Conservation (phyloP, 305 asterid species). For the Solanum aculeatissimum region DNA sequence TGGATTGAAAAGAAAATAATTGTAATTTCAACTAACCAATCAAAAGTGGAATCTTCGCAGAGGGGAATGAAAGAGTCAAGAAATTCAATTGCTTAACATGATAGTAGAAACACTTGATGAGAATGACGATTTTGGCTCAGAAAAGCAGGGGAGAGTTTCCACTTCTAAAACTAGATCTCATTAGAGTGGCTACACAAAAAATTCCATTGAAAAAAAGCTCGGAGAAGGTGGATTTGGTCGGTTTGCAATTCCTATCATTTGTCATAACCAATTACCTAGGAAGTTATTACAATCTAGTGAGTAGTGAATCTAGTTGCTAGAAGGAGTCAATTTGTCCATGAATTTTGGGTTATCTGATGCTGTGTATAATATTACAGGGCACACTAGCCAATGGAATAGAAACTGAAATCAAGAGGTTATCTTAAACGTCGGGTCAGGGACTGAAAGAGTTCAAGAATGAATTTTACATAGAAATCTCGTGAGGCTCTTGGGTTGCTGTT, state of each 20-base stretch:
- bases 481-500: background rate
- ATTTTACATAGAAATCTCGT: slow-evolving; percentile 5
- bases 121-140: background rate
- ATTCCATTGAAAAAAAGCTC: background rate
- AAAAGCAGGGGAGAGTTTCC: background rate
- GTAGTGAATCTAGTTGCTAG: no score
- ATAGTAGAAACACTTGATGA: background rate
- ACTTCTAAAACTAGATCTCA: background rate
- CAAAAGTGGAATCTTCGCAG: background rate
- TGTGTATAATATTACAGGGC: background rate
- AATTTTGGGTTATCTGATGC: background rate
- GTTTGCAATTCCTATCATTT: background rate
- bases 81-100: background rate
- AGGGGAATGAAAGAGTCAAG: background rate
- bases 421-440: background rate
- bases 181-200: background rate
- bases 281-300: no score
- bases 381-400: slow-evolving; percentile 8
- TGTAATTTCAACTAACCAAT: background rate
- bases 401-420: background rate
- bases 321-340: background rate
- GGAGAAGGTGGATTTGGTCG: background rate
- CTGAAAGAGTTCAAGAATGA: slow-evolving; percentile 22
- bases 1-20: background rate
- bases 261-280: no score